Conservation (phyloP, 1,284 basidiomycete species). For the Ustilago trichophora region DNA sequence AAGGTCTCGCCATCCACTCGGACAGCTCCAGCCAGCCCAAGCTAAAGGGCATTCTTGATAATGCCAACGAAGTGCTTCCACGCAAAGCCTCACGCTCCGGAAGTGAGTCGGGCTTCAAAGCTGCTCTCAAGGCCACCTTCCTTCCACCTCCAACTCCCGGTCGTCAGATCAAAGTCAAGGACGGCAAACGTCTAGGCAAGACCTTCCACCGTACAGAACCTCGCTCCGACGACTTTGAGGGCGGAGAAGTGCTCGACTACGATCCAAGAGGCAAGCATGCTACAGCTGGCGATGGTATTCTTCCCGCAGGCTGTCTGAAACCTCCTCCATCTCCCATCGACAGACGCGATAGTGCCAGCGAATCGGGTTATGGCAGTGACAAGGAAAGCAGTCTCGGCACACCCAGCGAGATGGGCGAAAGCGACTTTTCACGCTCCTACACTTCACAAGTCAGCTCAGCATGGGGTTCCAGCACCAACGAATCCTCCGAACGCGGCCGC, state of each 20-base stretch:
- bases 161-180: conserved; percentile 42
- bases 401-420: conserved; percentile 22
- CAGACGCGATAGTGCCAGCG: conserved; percentile 18
- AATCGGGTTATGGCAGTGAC: conserved; percentile 40
- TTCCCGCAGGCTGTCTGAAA: conserved; percentile 19
- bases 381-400: conserved; percentile 26
- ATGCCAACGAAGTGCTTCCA: conserved; percentile 45
- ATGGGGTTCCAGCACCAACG: too few relatives aligned
- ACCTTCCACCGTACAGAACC: conserved; percentile 47
- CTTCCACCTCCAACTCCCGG: conserved; percentile 48
- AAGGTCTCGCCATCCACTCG: conserved; percentile 1
- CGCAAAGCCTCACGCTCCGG: conserved; percentile 18
- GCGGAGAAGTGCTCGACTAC: conserved; percentile 49
- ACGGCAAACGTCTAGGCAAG: conserved; percentile 52
- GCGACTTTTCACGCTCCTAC: conserved; percentile 19
- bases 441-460: conserved; percentile 26
- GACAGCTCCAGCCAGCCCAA: conserved; percentile 19
- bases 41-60: conserved; percentile 49
- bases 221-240: conserved; percentile 34
- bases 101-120: conserved; percentile 30
- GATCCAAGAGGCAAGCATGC: conserved; percentile 55
- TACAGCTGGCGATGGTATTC: conserved; percentile 47
- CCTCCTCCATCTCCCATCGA: not conserved
- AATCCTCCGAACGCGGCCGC: conserved; percentile 16
- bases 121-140: conserved; percentile 54